phyloP scores from a whole-genome alignment of 495 filamentous ascomycete genomes.

The Hypoxylon perforatum region DNA sequence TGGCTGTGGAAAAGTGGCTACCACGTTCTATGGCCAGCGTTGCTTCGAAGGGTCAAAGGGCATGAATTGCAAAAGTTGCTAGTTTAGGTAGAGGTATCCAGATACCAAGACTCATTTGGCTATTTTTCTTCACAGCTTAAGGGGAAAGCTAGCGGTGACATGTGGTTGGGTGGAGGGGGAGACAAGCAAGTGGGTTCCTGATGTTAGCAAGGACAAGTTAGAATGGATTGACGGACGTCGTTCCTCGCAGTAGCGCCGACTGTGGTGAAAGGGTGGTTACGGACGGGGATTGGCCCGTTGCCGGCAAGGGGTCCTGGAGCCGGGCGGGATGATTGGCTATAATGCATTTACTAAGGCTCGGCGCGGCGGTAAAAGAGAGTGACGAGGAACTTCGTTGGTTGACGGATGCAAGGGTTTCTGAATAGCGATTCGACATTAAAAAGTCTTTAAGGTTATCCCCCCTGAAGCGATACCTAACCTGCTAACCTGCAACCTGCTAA shows the following conservation, averaged over 20 bases:
- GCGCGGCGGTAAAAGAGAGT: conserved; percentile 44
- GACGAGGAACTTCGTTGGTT: conserved; percentile 44
- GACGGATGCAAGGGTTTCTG: conserved; percentile 40
- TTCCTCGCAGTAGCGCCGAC: conserved; percentile 47
- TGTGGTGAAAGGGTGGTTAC: conserved; percentile 37
- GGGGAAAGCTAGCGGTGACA: conserved; percentile 25
- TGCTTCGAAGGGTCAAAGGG: conserved; percentile 15
- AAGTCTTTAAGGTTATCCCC: conserved; percentile 17
- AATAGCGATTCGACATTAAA: conserved; percentile 26
- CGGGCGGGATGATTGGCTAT: conserved; percentile 39
- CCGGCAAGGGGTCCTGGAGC: conserved; percentile 35
- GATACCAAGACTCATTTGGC: conserved; percentile 26
- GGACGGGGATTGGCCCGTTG: conserved; percentile 32
- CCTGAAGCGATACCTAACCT: background rate
- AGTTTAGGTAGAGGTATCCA: background rate
- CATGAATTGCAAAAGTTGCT: conserved; percentile 17
- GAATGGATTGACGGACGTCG: conserved; percentile 44
- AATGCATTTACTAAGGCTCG: conserved; percentile 40
- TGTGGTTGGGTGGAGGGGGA: conserved; percentile 38
- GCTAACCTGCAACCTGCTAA: no score
- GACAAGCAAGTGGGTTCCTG: conserved; percentile 26
- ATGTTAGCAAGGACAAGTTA: conserved; percentile 38
- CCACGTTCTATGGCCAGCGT: conserved; percentile 26
- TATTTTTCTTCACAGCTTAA: conserved; percentile 25
- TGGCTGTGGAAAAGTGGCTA: conserved; percentile 33